Conservation (phyloP, 495 filamentous ascomycete species). For the Hypoxylon perforatum region DNA sequence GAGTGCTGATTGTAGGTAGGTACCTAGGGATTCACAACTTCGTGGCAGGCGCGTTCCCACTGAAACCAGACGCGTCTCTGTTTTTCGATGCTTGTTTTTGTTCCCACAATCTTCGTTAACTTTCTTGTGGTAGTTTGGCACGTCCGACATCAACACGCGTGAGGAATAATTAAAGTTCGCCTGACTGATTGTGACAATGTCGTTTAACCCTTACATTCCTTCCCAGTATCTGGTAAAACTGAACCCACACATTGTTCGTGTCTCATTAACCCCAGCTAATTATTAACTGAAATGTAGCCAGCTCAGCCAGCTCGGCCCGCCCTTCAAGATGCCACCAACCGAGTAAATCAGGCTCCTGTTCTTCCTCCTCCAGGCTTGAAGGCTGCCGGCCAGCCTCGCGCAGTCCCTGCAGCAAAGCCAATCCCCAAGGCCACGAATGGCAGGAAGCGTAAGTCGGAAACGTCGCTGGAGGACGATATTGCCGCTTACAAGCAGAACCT, state of each 20-base stretch:
- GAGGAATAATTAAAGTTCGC: not conserved
- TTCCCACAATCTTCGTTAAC: too few species aligned
- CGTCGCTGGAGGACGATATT: conserved; percentile 29
- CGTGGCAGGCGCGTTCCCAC: conserved; percentile 16
- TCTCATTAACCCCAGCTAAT: too few species aligned
- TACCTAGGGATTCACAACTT: too few species aligned
- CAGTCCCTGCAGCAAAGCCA: not conserved
- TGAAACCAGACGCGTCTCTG: not conserved
- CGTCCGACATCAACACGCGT: not conserved
- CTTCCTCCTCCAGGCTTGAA: conserved; percentile 1
- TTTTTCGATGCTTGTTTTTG: not conserved
- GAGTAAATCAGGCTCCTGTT: conserved; percentile 15
- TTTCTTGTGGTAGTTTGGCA: too few species aligned
- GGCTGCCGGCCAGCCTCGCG: not conserved
- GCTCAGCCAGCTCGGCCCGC: conserved; percentile 12
- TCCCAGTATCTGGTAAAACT: conserved; percentile 3
- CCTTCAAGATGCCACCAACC: conserved; percentile 22
- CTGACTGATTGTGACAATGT: not conserved
- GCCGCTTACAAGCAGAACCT: conserved; percentile 36
- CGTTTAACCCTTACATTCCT: not conserved
- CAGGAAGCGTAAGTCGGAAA: conserved; percentile 52
- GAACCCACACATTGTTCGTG: not conserved
- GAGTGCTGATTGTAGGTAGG: not conserved
- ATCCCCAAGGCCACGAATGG: conserved; percentile 12
- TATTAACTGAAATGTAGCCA: not conserved